Percentiles rank a stretch among this genome's conserved stretches.
Evolutionary conservation across 1,284 basidiomycete species (phyloP).

Genomic region (Austroboletus olivaceoglutinosus): DNA sequence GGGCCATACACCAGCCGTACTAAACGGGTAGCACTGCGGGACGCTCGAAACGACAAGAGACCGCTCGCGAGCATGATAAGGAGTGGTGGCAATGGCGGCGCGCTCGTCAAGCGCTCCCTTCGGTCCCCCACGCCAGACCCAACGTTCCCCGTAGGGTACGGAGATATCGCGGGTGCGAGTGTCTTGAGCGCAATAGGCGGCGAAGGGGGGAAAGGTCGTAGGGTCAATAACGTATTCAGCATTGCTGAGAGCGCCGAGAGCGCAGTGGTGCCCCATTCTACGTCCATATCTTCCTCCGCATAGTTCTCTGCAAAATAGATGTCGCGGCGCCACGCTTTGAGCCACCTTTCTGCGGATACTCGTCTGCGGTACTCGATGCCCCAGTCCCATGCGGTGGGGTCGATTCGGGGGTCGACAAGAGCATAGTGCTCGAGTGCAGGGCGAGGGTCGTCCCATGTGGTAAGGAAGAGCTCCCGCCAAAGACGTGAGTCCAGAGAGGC

Average conservation of each 20-base stretch:
- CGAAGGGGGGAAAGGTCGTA: conserved; percentile 25
- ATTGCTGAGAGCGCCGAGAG: conserved; percentile 21
- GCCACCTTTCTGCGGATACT: conserved; percentile 7
- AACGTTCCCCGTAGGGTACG: conserved; percentile 11
- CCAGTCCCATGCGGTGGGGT: conserved; percentile 20
- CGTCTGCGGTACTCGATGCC: conserved; percentile 23
- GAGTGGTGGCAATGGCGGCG: conserved; percentile 22
- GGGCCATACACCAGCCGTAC: conserved; percentile 21
- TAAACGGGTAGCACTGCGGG: conserved; percentile 12
- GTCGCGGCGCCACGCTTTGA: conserved; percentile 18
- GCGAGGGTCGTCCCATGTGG: conserved; percentile 50
- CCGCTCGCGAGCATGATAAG: conserved; percentile 25
- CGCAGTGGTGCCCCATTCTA: neutral
- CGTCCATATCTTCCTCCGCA: neutral
- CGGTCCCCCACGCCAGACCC: conserved; percentile 3
- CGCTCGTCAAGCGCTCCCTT: conserved; percentile 18
- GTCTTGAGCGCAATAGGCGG: conserved; percentile 18
- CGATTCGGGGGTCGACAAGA: conserved; percentile 20
- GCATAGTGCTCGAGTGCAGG: conserved; percentile 24
- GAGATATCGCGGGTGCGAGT: conserved; percentile 13
- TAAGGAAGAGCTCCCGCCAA: conserved; percentile 52
- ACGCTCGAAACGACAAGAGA: conserved; percentile 2
- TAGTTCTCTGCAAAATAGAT: conserved; percentile 6
- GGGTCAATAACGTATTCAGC: conserved; percentile 34
- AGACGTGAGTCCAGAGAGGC: conserved; percentile 44